Evolutionary conservation across 1,284 basidiomycete genomes (phyloP), one percentile per base, ranked within the genome.

Genomic region (Ceratobasidium theobromae): DNA sequence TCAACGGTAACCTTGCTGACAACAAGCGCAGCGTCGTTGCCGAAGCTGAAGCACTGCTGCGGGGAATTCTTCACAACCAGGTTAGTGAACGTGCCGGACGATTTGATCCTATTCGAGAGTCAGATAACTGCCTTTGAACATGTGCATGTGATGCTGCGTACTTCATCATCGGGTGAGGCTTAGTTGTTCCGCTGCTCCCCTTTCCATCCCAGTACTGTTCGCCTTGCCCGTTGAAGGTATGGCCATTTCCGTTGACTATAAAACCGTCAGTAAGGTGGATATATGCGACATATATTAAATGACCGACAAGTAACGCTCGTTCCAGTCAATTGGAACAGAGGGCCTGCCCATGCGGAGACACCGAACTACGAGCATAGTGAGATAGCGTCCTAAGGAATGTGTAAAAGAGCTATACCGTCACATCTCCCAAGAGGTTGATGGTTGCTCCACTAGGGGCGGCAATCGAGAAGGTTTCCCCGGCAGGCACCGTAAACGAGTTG

Each of bases 171-270:
- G 79, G 60, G 75, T 79, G 78, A 6, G 82, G 82, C 66, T 84
- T 84, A 4, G 64, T 67, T 0, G 71, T 66, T 8, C 67, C 67
- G 40, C 21, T 52, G n/a, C 62, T 48, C 21, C 81, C 81, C 18
- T 71, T 70, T 8, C 82, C 81, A 53, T 83, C 81, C 80, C 82
- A 84, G 67, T 83, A 81, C 55, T 74, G 76, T 2, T 75, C 73
- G 16, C 78, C 78, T 70, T 78, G 76, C 1, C 82, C 82, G 69
- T 84, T 76, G 69, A 81, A 81, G 2, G 55, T 76, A 53, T 81
- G 72, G 6, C 76, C 77, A 52, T 82, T 79, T 6, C 82, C 82
- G 58, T 82, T 79, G 73, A 83, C 81, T 67, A 49, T 21, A 6
- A n/a, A 28, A 23, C 21, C 11, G 5, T 40, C 16, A 66, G 49